Evolutionary conservation across 2,329 filamentous ascomycete species (phyloP).

Genomic region (Pseudopyrenochaeta lycopersici): DNA sequence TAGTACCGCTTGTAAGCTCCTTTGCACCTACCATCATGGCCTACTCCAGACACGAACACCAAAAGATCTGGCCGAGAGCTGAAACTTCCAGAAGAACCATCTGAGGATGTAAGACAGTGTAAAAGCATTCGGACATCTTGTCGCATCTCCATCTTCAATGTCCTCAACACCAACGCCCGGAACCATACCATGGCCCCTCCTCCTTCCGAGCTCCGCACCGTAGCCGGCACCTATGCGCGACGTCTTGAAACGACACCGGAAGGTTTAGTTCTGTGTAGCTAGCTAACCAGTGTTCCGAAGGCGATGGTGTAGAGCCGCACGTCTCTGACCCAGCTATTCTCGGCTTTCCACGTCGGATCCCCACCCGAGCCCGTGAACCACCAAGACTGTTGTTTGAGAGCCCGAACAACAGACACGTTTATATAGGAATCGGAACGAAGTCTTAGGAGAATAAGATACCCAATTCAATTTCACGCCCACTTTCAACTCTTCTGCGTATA

Average conservation of each 20-base stretch:
- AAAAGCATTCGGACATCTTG: constrained; percentile 8
- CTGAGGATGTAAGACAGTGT: background rate
- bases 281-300: constrained; percentile 20
- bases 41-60: background rate
- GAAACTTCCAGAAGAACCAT: background rate
- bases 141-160: constrained; percentile 19
- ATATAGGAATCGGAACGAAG: constrained; percentile 14
- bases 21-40: constrained; percentile 7
- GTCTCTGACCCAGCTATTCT: constrained; percentile 26
- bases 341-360: constrained; percentile 34
- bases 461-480: background rate
- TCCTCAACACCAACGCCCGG: constrained; percentile 14
- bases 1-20: background rate
- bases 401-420: constrained; percentile 16
- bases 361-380: constrained; percentile 26
- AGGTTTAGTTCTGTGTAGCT: constrained; percentile 19
- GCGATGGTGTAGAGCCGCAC: constrained; percentile 34
- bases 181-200: constrained; percentile 34
- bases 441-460: constrained; percentile 11
- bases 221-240: constrained; percentile 25
- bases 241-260: constrained; percentile 25
- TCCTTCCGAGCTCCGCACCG: constrained; percentile 37
- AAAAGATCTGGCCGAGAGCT: background rate
- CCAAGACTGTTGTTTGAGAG: constrained; percentile 20
- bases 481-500: background rate